Conservation (phyloP, 768 basidiomycete genomes). For the Rhizopogon salebrosus region DNA sequence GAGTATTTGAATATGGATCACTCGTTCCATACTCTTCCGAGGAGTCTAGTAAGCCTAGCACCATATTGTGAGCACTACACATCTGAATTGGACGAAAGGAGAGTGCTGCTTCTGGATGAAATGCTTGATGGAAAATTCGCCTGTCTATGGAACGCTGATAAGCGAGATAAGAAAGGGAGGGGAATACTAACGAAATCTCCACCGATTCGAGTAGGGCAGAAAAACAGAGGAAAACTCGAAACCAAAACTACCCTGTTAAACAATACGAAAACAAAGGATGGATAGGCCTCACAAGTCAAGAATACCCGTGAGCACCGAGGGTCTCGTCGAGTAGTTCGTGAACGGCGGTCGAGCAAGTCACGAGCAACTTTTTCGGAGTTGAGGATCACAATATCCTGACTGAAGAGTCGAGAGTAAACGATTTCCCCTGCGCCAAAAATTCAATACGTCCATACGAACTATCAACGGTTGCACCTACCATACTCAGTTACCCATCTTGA, state of each 20-base stretch:
- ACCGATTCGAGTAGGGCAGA: conserved; percentile 21
- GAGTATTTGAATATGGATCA: conserved; percentile 13
- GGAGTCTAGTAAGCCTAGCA: conserved; percentile 18
- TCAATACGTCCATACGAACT: background rate
- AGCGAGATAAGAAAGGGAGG: background rate
- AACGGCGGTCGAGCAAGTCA: conserved; percentile 18
- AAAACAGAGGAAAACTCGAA: conserved; percentile 18
- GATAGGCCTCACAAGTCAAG: conserved; percentile 13
- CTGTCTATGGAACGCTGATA: conserved; percentile 6
- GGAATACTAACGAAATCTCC: conserved; percentile 17
- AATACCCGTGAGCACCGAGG: conserved; percentile 9
- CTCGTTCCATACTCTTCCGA: conserved; percentile 17
- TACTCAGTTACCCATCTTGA: conserved; percentile 15
- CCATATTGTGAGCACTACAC: conserved; percentile 25
- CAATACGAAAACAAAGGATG: background rate
- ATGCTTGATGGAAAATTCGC: conserved; percentile 31
- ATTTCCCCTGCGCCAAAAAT: conserved; percentile 11
- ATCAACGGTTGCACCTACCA: conserved; percentile 6
- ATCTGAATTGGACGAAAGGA: conserved; percentile 30
- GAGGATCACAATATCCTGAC: conserved; percentile 19
- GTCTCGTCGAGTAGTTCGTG: conserved; percentile 22
- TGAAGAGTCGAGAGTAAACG: conserved; percentile 19
- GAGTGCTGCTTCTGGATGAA: conserved; percentile 21
- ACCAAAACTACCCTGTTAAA: conserved; percentile 15
- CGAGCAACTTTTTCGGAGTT: conserved; percentile 21